A percentile compares a stretch with the other conserved stretches of the same genome.
phyloP scores from a whole-genome alignment of 179 eudicot genomes.

The Silene coronaria region DNA sequence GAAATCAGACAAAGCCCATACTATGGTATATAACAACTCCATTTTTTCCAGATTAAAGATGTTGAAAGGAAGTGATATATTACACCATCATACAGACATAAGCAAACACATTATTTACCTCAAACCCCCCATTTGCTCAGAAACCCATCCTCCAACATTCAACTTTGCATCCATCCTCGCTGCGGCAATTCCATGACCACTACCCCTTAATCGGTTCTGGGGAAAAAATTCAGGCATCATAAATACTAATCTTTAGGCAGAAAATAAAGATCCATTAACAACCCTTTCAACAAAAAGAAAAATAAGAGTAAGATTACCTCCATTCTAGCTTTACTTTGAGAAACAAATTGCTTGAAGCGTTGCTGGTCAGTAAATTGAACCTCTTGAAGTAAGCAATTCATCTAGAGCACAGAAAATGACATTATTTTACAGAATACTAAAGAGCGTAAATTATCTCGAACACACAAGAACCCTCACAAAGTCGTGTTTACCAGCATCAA shows the following conservation, averaged over 20 bases:
- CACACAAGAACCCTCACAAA: slow-evolving; percentile 11
- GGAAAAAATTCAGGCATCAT: not conserved
- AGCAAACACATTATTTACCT: slow-evolving; percentile 37
- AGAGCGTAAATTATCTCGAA: slow-evolving; percentile 44
- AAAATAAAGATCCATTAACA: slow-evolving; percentile 5
- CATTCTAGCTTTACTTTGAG: slow-evolving; percentile 96
- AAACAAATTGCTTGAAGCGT: slow-evolving; percentile 97
- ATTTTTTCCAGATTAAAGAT: not conserved
- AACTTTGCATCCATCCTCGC: slow-evolving; percentile 96
- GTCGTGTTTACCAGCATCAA: not conserved
- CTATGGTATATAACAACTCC: not conserved
- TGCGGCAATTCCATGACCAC: slow-evolving; percentile 96
- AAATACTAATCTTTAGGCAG: not conserved
- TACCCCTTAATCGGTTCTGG: slow-evolving; percentile 86
- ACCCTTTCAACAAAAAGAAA: slow-evolving; percentile 5
- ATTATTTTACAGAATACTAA: slow-evolving; percentile 23
- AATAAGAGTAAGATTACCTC: slow-evolving; percentile 51
- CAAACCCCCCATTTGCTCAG: slow-evolving; percentile 91
- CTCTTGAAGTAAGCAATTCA: slow-evolving; percentile 71
- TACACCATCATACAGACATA: not conserved
- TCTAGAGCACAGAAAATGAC: slow-evolving; percentile 19
- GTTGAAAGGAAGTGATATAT: slow-evolving; percentile 1
- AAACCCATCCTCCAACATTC: slow-evolving; percentile 76
- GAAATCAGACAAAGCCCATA: slow-evolving; percentile 1
- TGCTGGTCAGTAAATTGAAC: slow-evolving; percentile 90